phyloP scores from a whole-genome alignment of 2,329 filamentous ascomycete species.

The Beauveria scarabaeidicola region DNA sequence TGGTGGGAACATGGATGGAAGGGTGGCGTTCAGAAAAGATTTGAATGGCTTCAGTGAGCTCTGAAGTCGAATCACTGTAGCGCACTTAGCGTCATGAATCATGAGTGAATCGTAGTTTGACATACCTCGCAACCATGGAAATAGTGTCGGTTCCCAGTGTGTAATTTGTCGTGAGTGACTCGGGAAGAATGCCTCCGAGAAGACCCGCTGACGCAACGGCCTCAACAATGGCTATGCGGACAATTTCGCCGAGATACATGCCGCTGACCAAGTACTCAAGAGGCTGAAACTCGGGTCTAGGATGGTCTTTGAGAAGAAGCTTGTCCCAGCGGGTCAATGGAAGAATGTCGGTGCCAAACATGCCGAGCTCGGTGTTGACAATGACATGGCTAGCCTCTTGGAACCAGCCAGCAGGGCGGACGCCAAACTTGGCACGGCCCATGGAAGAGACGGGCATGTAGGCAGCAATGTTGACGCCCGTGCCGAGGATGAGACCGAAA shows the following conservation, averaged over 20 bases:
- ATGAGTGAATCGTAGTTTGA: slow-evolving; percentile 9
- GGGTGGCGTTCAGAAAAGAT: slow-evolving; percentile 45
- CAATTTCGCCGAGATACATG: slow-evolving; percentile 59
- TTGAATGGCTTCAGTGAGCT: slow-evolving; percentile 35
- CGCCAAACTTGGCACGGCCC: slow-evolving; percentile 46
- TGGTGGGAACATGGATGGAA: slow-evolving; percentile 30
- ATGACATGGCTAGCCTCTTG: slow-evolving; percentile 52
- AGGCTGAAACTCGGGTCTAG: slow-evolving; percentile 52
- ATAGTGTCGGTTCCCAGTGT: slow-evolving; percentile 53
- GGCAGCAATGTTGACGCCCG: slow-evolving; percentile 57
- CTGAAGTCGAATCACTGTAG: slow-evolving; percentile 35
- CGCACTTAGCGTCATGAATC: slow-evolving; percentile 16
- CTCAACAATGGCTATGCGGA: slow-evolving; percentile 48
- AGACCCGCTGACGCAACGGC: slow-evolving; percentile 46
- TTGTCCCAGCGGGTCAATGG: slow-evolving; percentile 55
- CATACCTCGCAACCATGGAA: slow-evolving; percentile 49
- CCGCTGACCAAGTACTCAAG: slow-evolving; percentile 56
- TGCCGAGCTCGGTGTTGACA: slow-evolving; percentile 59
- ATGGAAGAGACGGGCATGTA: slow-evolving; percentile 53
- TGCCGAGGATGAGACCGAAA: slow-evolving; percentile 58
- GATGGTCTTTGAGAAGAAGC: slow-evolving; percentile 42
- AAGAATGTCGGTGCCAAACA: slow-evolving; percentile 54
- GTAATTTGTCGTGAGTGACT: slow-evolving; percentile 43
- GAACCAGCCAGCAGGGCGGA: slow-evolving; percentile 47
- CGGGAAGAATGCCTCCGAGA: slow-evolving; percentile 48